Base-by-base conservation (phyloP, 2,329 filamentous ascomycete species). In the Penicillium capsulatum region DNA sequence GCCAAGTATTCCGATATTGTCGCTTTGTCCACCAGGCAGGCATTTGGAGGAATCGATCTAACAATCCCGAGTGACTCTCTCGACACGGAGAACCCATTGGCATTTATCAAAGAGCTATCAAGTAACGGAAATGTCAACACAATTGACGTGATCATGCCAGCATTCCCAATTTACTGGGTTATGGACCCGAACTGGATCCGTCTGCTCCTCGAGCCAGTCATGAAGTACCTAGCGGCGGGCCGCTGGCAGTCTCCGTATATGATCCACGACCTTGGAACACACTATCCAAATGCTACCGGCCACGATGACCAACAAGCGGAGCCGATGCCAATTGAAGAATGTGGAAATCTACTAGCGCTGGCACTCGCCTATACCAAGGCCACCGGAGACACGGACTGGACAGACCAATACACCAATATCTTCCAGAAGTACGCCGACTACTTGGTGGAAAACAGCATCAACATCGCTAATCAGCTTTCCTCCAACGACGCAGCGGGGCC, bases 101-200 rank as follows among this genome's bases (percentile, higher is more conserved):
- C 60, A 4, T 70, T 69, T 27, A 59, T 70, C 44, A 70, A 70
- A 34, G 67, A 71, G 44, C 60, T 71, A 28, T 67, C 64, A 4
- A 69, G 66, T 30, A 59, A 70, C 38, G 67, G 66, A 3, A 69
- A 71, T 38, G 40, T 67, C 27, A 68, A 70, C 38, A 70, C 68
- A 1, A 56, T 70, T 11, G 68, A 71, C 42, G 58, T 71, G 24
- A 67, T 70, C 26, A 68, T 63, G 55, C 65, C 67, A 1, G 57
- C 62, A 4, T 68, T 69, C 37, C 68, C 68, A 0, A 59, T 71
- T 9, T 69, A 68, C 38, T 68, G 67, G 42, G 59, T 66, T 27
- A 55, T 69, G 40, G 61, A 67, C 24, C 66, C 68, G 2, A 59
- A 67, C 22, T 69, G 65, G 43, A 66, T 73, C 38, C 63, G 63